These are phyloP conservation scores for Tetrahymena borealis DNA, from an alignment of 73 alveolate genomes.

Conservation along the genomic window DNA sequence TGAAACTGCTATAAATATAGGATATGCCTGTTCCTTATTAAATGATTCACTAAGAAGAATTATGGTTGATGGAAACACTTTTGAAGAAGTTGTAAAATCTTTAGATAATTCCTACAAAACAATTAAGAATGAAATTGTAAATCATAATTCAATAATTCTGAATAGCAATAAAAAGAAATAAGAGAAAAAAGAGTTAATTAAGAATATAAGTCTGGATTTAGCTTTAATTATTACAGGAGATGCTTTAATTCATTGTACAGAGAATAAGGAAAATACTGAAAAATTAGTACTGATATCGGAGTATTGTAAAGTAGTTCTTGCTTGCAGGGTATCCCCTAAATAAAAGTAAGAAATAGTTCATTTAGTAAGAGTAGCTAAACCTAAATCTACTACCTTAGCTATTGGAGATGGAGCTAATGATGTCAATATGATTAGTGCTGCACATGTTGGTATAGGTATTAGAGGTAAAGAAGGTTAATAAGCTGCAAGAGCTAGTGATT, in stretches of 20 bases:
- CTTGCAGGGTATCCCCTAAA: conserved; percentile 57
- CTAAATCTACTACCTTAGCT: conserved; percentile 62
- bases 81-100: conserved; percentile 33
- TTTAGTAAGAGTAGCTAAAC: conserved; percentile 36
- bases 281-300: conserved; percentile 45
- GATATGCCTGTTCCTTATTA: conserved; percentile 45
- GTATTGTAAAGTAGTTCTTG: conserved; percentile 39
- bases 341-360: conserved; percentile 49
- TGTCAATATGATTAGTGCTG: conserved; percentile 87
- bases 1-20: conserved; percentile 60
- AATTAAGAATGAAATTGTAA: not conserved
- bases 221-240: conserved; percentile 35
- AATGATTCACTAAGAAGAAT: conserved; percentile 29
- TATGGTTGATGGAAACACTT: conserved; percentile 33
- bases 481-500: conserved; percentile 84
- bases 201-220: not conserved
- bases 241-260: conserved; percentile 17
- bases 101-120: not conserved
- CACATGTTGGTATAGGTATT: conserved; percentile 91
- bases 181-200: not conserved
- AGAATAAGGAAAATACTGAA: conserved; percentile 7
- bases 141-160: not conserved
- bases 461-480: conserved; percentile 82
- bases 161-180: not conserved
- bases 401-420: conserved; percentile 95